Evolutionary conservation across 768 basidiomycete species (phyloP).

Genomic region (Infundibulicybe gibba): DNA sequence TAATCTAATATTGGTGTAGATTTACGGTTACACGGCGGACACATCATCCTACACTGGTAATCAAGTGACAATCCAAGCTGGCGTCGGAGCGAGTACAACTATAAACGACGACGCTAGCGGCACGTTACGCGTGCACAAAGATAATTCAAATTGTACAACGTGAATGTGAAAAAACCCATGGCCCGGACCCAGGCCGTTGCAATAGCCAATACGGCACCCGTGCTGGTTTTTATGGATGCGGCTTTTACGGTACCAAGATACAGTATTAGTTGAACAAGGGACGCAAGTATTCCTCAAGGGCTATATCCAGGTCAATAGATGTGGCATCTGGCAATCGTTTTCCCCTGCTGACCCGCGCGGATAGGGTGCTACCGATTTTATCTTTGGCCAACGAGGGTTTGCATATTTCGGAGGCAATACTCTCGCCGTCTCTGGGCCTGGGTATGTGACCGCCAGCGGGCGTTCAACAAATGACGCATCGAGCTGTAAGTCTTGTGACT

Average conservation of each 20-base stretch:
- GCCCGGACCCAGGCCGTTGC: slow-evolving; percentile 46
- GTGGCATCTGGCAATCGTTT: not conserved
- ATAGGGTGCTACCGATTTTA: slow-evolving; percentile 48
- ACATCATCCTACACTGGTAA: slow-evolving; percentile 34
- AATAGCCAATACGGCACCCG: slow-evolving; percentile 45
- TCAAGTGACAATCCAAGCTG: slow-evolving; percentile 34
- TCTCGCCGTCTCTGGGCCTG: slow-evolving; percentile 38
- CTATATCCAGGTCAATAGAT: slow-evolving; percentile 38
- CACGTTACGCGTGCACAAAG: slow-evolving; percentile 43
- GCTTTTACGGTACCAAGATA: slow-evolving; percentile 46
- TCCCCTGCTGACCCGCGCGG: not conserved
- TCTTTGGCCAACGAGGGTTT: slow-evolving; percentile 40
- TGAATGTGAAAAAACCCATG: slow-evolving; percentile 47
- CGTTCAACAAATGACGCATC: slow-evolving; percentile 39
- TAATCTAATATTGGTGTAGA: slow-evolving; percentile 16
- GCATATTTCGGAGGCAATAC: slow-evolving; percentile 50
- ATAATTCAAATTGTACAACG: slow-evolving; percentile 46
- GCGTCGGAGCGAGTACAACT: slow-evolving; percentile 27
- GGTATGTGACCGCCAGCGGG: slow-evolving; percentile 47
- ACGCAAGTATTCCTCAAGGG: slow-evolving; percentile 44
- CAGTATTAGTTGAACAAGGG: slow-evolving; percentile 39
- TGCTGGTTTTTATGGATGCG: slow-evolving; percentile 41
- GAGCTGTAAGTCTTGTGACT: slow-evolving; percentile 32
- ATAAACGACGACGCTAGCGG: slow-evolving; percentile 46
- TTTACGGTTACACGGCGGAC: slow-evolving; percentile 41